Conservation (phyloP, 2,329 filamentous ascomycete species). For the Tolypocladium nubicola region DNA sequence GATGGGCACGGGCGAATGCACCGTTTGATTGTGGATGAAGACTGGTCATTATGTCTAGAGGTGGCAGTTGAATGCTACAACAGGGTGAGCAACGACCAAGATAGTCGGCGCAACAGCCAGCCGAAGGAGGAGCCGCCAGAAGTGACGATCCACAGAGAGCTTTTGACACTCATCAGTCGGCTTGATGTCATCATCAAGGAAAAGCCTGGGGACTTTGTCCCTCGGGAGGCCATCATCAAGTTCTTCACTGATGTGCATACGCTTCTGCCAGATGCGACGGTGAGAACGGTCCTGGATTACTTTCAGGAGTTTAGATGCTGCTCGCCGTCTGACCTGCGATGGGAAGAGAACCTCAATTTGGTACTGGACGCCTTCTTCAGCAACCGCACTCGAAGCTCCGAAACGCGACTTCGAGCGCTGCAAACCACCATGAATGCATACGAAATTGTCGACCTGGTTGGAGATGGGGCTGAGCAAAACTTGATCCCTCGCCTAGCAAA, state of each 20-base stretch:
- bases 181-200: constrained; percentile 36
- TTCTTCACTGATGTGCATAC: constrained; percentile 55
- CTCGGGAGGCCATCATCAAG: constrained; percentile 54
- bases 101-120: constrained; percentile 10
- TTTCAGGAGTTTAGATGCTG: constrained; percentile 60
- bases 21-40: constrained; percentile 49
- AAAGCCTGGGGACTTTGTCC: constrained; percentile 44
- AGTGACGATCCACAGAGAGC: constrained; percentile 28
- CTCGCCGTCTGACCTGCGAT: constrained; percentile 58
- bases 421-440: constrained; percentile 49
- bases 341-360: constrained; percentile 52
- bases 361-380: constrained; percentile 55
- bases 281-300: constrained; percentile 53
- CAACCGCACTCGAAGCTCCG: constrained; percentile 47
- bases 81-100: constrained; percentile 12
- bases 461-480: constrained; percentile 47
- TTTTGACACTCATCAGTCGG: constrained; percentile 33
- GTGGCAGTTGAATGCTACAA: constrained; percentile 46
- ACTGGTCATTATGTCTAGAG: constrained; percentile 52
- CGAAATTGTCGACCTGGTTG: constrained; percentile 46
- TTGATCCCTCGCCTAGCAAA: constrained; percentile 48
- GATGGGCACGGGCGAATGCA: constrained; percentile 42
- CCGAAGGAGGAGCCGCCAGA: constrained; percentile 20
- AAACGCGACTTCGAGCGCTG: constrained; percentile 53
- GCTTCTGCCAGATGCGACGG: constrained; percentile 54